Base-by-base conservation (phyloP, 2,329 filamentous ascomycete species). In the Hysterium pulicare region DNA sequence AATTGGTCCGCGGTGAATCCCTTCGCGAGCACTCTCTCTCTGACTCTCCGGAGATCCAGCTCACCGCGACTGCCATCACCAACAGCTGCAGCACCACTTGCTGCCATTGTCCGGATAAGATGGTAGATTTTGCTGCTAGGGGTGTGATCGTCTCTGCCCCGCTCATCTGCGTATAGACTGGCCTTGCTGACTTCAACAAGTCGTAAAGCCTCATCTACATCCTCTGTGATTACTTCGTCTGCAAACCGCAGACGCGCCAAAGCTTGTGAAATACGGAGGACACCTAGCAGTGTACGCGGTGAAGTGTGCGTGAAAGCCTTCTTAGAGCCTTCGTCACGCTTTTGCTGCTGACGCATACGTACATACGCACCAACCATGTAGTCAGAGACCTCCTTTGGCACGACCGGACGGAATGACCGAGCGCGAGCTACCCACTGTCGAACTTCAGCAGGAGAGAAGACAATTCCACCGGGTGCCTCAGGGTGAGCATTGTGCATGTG, bases 321-420 rank as follows among this genome's bases (percentile, higher is more conserved):
- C 71, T 91, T 91, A 62, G 82, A 84, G 66, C 85, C 87, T 71
- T 97, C 93, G 49, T 95, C 90, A 44, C 86, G 83, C 67, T 91
- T 90, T 68, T 96, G 90, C 61, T 90, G 82, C 59, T 95, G 89
- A 40, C 93, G 86, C 77, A 98, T 85, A 47, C 88, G 86, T 23
- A 98, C 93, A 63, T 98, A 98, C 0, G 91, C 94, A 64, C 91
- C 93, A 41, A 95, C 87, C 75, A 98, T 89, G 73, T 98, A 98
- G 64, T 98, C 93, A 0, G 88, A 90, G 3, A 96, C 88, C 5
- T 79, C 76, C 58, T 84, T 86, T 1, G 91, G 89, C 4, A 98
- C 87, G 0, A 84, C 82, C 6, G 93, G 93, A 10, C 91, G 83
- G 78, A 84, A 96, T 13, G 86, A 88, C 40, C 93, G 85, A 2